Evolutionary conservation across 2,329 filamentous ascomycete species (phyloP), one percentile per base, ranked within the genome.

Genomic region (Diaporthe helianthi): DNA sequence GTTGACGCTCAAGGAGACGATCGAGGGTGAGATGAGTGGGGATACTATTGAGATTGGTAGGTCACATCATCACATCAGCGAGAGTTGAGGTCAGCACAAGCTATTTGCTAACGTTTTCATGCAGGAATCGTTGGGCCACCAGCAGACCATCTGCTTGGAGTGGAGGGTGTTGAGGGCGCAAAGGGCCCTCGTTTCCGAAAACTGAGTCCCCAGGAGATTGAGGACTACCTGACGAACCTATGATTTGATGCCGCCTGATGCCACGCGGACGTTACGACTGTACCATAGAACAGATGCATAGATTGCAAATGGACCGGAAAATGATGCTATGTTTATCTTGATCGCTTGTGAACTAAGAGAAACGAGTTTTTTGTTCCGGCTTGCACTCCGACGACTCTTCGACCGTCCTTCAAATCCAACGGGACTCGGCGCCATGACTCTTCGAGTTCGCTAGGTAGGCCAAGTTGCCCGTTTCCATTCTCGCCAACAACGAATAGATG

Each of bases 221-320:
- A 99, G 86, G 96, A 99, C 82, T 99, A 99, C 85, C 85, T 99
- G 82, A 98, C 96, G 81, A 98, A 97, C 88, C 89, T 99, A 88
- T 98, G 87, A 90, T 79, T 68, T 70, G 64, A 65, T 72, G 51
- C 68, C 72, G 73, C 72, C 68, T 74, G 73, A 74, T 70, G 73
- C 69, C 44, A 46, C 53, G 53, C 63, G 71, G 54, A 61, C 38
- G 44, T 73, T 73, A 76, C 76, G 73, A 73, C 72, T 81, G 79
- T 81, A 82, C 73, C 76, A 80, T 81, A 82, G 76, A 80, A 72
- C 69, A 69, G 66, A 71, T 55, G 71, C 67, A 71, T 81, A 82
- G 79, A 80, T 51, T 54, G 63, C 70, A 65, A 65, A 60, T 69
- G 65, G 55, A 71, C 33, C 65, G 58, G 51, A 72, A 66, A 70